Percentiles rank a stretch among this genome's conserved stretches.
Evolutionary conservation across 2,329 filamentous ascomycete species (phyloP).

Genomic region (Camillea tinctor): DNA sequence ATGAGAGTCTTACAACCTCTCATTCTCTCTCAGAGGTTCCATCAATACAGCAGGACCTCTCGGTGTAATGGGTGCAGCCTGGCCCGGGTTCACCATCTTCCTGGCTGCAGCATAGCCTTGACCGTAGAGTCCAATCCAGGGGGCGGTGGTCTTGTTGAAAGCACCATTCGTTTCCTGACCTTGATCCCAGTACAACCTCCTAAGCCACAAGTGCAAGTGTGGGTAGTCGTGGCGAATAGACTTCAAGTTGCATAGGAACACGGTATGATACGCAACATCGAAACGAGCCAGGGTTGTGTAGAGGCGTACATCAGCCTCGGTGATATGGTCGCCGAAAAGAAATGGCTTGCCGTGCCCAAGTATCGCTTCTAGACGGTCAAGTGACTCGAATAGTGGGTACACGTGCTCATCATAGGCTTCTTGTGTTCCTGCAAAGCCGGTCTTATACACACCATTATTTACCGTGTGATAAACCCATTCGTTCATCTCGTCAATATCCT

Average conservation of each 20-base stretch:
- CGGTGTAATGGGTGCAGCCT: conserved; percentile 31
- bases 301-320: conserved; percentile 67
- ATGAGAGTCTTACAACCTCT: conserved; percentile 15
- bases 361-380: conserved; percentile 62
- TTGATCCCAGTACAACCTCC: conserved; percentile 68
- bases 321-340: conserved; percentile 60
- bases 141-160: conserved; percentile 67
- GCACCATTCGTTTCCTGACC: conserved; percentile 46
- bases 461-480: conserved; percentile 61
- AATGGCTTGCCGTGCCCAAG: conserved; percentile 52
- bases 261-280: conserved; percentile 65
- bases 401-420: conserved; percentile 64
- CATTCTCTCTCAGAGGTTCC: conserved; percentile 23
- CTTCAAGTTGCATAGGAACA: conserved; percentile 64
- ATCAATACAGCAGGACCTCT: conserved; percentile 26
- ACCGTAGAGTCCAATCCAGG: conserved; percentile 40
- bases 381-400: conserved; percentile 57
- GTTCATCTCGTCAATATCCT: conserved; percentile 64
- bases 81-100: conserved; percentile 26
- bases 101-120: conserved; percentile 29
- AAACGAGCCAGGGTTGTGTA: conserved; percentile 68
- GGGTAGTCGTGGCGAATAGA: conserved; percentile 66
- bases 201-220: conserved; percentile 65
- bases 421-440: conserved; percentile 66
- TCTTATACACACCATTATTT: conserved; percentile 52